Evolutionary conservation across 2,329 filamentous ascomycete species (phyloP).

Genomic region (Acrocalymma vagum): DNA sequence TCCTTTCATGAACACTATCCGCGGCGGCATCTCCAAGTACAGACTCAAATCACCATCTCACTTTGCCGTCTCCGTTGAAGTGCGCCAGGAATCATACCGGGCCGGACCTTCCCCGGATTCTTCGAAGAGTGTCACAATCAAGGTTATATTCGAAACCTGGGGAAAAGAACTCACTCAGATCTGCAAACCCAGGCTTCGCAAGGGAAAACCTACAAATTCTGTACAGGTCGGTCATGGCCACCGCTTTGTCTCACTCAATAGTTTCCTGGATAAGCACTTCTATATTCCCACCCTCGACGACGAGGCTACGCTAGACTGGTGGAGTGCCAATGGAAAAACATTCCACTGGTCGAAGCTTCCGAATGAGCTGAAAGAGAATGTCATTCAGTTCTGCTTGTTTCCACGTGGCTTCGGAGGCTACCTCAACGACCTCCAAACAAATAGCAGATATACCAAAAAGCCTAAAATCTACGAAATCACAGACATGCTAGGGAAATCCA

Average conservation of each 20-base stretch:
- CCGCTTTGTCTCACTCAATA: constrained; percentile 5
- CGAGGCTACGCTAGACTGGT: constrained; percentile 24
- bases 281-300: background rate
- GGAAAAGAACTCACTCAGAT: background rate
- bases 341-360: constrained; percentile 36
- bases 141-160: constrained; percentile 18
- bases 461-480: constrained; percentile 23
- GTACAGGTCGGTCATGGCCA: background rate
- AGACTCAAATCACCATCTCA: constrained; percentile 13
- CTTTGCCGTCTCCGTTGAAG: constrained; percentile 8
- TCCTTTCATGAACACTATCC: constrained; percentile 10
- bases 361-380: constrained; percentile 34
- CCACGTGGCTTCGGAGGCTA: constrained; percentile 3
- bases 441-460: background rate
- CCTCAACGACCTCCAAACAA: background rate
- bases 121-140: constrained; percentile 2
- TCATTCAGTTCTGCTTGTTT: constrained; percentile 29
- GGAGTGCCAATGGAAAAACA: constrained; percentile 27
- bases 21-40: constrained; percentile 8
- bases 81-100: constrained; percentile 8
- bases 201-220: background rate
- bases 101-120: no score
- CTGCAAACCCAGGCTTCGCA: constrained; percentile 1
- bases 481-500: constrained; percentile 24
- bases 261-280: constrained; percentile 16